Conservation (phyloP, 805 yeast genomes). For the Metschnikowia henanensis region DNA sequence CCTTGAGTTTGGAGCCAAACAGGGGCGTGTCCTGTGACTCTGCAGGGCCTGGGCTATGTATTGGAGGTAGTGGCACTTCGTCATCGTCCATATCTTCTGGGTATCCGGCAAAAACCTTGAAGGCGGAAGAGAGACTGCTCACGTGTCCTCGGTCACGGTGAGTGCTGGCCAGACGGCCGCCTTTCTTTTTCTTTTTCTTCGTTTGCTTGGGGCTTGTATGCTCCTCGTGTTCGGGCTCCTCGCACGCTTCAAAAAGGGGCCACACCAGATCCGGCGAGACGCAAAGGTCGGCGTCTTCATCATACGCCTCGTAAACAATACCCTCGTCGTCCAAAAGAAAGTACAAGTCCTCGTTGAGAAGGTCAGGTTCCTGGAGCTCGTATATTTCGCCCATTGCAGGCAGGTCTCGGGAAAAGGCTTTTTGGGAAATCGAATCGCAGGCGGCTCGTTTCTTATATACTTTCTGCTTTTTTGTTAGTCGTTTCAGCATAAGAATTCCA, state of each 20-base stretch:
- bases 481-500: too few relatives aligned
- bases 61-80: not conserved
- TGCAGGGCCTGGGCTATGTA: not conserved
- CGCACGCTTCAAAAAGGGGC: not conserved
- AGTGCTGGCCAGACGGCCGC: not conserved
- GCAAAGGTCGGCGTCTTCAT: not conserved
- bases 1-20: conserved; percentile 5
- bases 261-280: not conserved
- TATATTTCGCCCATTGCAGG: not conserved
- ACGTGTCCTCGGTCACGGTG: not conserved
- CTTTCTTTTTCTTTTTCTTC: not conserved
- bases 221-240: not conserved
- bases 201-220: not conserved
- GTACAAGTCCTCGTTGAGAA: conserved; percentile 4
- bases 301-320: not conserved
- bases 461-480: not conserved
- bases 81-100: not conserved
- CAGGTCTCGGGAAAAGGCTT: not conserved
- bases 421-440: too few relatives aligned
- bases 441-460: too few relatives aligned
- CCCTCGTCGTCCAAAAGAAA: conserved; percentile 5
- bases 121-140: not conserved
- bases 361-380: not conserved
- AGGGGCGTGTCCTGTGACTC: conserved; percentile 4
- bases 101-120: not conserved